Evolutionary conservation across 495 filamentous ascomycete genomes (phyloP), one percentile per base, ranked within the genome.

Genomic region (Astrothelium subdiscretum): DNA sequence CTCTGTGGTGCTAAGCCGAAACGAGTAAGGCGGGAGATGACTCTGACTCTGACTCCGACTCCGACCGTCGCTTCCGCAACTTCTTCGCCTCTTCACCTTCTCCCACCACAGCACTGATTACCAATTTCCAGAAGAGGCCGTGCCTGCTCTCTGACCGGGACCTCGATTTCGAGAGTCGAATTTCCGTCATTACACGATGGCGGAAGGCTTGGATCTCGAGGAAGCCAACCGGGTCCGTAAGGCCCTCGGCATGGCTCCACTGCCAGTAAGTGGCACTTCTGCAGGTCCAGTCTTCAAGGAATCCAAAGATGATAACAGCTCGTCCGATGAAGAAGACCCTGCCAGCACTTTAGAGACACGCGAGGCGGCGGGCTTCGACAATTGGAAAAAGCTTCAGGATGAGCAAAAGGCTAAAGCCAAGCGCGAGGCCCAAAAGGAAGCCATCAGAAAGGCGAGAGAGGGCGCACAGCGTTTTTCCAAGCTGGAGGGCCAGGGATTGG

Each of bases 211-310:
- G 31, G 87, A 88, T 60, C 92, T 98, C 71, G 91, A 95, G 72
- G 90, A 96, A 79, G 89, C 90, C 54, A 98, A 98, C 80, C 89
- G 91, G 70, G 85, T 96, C 66, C 92, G 94, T 48, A 81, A 85
- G 64, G 89, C 90, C 40, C 81, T 97, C 66, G 94, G 94, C 63
- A 85, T 96, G 77, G 90, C 91, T 69, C 92, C 91, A 32, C 79
- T 98, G 66, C 91, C 91, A 57, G 88, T 95, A 10, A 88, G 89
- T 24, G 87, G 88, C 59, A 59, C 60, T 52, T 71, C 73, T 57
- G 68, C 67, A 24, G 84, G 83, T 43, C 84, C 82, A n/a, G 67
- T 76, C 13, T 87, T 88, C 77, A 86, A 84, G 68, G 77, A 77
- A 58, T 67, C 77, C 31, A 75, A 80, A 62, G 70, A 77, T 60